These are phyloP conservation scores for Fusarium proliferatum DNA, from an alignment of 2,329 filamentous ascomycete genomes.

Conservation along the genomic window DNA sequence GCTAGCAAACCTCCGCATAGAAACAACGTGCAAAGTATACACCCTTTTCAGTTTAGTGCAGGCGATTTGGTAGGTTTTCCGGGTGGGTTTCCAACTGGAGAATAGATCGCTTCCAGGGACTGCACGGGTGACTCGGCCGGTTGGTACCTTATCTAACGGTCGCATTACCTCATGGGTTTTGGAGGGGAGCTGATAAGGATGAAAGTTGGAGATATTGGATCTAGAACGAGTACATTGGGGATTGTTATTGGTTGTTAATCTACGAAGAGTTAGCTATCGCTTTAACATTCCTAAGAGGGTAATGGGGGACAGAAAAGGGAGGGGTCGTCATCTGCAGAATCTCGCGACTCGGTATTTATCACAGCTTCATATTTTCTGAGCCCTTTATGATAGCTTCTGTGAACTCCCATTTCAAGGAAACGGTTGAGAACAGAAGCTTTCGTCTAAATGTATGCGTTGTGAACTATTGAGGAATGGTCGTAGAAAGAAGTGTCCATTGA, in stretches of 20 bases:
- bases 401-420: not conserved
- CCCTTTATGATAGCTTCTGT: not conserved
- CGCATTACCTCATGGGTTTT: constrained; percentile 6
- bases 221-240: not conserved
- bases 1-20: constrained; percentile 18
- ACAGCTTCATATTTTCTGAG: not conserved
- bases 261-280: not conserved
- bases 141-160: constrained; percentile 6
- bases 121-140: not conserved
- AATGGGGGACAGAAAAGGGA: not conserved
- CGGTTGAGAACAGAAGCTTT: not conserved
- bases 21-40: constrained; percentile 22
- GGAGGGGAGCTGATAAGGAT: constrained; percentile 11
- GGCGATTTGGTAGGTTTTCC: not conserved
- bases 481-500: not conserved
- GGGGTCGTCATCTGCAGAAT: not conserved
- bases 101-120: not conserved
- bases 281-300: not conserved
- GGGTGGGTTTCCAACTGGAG: constrained; percentile 7
- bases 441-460: not conserved
- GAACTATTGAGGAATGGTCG: too few relatives aligned
- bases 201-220: not conserved
- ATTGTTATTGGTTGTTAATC: not conserved
- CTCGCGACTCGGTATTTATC: rapidly evolving
- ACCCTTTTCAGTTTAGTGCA: constrained; percentile 30